Base-by-base conservation (phyloP, 2,329 filamentous ascomycete genomes). In the Aspergillus oerlinghausenensis region DNA sequence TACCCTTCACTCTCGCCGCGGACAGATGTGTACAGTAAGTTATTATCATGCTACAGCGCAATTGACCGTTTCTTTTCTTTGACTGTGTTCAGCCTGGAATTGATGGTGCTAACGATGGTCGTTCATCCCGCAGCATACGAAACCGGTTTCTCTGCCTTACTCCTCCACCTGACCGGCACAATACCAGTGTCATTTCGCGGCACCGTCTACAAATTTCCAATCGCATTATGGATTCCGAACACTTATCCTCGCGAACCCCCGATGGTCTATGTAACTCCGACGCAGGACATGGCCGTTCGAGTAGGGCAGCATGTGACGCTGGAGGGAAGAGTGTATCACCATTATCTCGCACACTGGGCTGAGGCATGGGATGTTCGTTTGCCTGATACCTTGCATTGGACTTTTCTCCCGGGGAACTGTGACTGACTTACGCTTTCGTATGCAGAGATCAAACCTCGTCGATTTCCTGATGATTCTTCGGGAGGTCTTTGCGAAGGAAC, bases 271-370 rank as follows among this genome's bases (percentile, higher is more conserved):
- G 90, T 97, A 45, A 92, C 87, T 6, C 92, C 94, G 2, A 90
- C 89, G 4, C 88, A 90, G 63, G 89, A 86, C 61, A 97, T 99
- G 91, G 77, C 89, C 63, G 88, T 99, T 45, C 84, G 93, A 21
- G 91, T 92, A 0, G 94, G 94, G 0, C 94, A 99, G 70, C 92
- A 99, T 78, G 92, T 99, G 58, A 92, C 94, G 68, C 87, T 90
- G 4, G 93, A 97, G 68, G 94, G 94, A 26, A 88, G 90, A 71
- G 85, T 97, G 61, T 99, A 97, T 72, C 94, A 99, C 72, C 94
- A 94, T 40, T 99, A 97, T 72, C 79, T 99, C 49, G 90, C 91
- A 32, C 87, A 91, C 60, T 99, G 94, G 94, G 79, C 82, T 32
- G 86, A 90, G 63, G 93, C 89, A 65, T 94, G 90, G 89, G 90